Percentiles rank a stretch among this genome's conserved stretches.
phyloP scores from a whole-genome alignment of 2,329 filamentous ascomycete species.

The Ophiostoma montium region DNA sequence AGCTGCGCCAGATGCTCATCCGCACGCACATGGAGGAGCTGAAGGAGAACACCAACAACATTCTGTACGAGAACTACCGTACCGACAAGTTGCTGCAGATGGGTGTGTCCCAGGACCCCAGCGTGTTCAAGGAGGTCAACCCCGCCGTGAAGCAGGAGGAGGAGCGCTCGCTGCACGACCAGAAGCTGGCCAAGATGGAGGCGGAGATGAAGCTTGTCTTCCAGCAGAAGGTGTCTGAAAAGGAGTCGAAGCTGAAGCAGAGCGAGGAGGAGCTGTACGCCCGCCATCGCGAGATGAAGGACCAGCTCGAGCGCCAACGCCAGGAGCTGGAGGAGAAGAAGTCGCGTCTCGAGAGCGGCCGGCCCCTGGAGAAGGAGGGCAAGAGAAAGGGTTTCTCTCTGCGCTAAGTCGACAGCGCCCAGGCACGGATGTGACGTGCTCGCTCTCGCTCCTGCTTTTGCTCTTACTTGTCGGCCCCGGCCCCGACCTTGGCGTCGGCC shows the following conservation, averaged over 20 bases:
- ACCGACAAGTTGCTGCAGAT: conserved; percentile 98
- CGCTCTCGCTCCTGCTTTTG: neutral
- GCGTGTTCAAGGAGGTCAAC: conserved; percentile 99
- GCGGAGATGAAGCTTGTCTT: conserved; percentile 99
- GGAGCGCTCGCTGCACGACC: conserved; percentile 93
- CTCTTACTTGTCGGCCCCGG: no score
- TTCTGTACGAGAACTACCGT: conserved; percentile 92
- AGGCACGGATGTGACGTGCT: conserved; percentile 9
- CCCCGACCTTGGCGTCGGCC: neutral
- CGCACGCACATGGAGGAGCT: conserved; percentile 99
- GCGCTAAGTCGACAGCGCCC: conserved; percentile 44
- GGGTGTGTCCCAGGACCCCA: conserved; percentile 96
- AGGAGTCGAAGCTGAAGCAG: conserved; percentile 99
- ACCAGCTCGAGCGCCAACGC: conserved; percentile 91
- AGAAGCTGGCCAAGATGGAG: conserved; percentile 99
- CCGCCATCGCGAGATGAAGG: conserved; percentile 98
- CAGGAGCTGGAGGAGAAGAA: conserved; percentile 98
- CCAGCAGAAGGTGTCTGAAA: conserved; percentile 99
- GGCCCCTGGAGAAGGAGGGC: conserved; percentile 92
- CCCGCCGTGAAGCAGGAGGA: conserved; percentile 99
- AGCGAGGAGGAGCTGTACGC: conserved; percentile 98
- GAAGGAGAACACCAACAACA: conserved; percentile 99
- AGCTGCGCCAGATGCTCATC: conserved; percentile 99
- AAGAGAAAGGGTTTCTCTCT: conserved; percentile 99
- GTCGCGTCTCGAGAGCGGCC: conserved; percentile 79